Base-by-base conservation (phyloP, 2,329 filamentous ascomycete genomes). In the Magnaporthiopsis incrustans region DNA sequence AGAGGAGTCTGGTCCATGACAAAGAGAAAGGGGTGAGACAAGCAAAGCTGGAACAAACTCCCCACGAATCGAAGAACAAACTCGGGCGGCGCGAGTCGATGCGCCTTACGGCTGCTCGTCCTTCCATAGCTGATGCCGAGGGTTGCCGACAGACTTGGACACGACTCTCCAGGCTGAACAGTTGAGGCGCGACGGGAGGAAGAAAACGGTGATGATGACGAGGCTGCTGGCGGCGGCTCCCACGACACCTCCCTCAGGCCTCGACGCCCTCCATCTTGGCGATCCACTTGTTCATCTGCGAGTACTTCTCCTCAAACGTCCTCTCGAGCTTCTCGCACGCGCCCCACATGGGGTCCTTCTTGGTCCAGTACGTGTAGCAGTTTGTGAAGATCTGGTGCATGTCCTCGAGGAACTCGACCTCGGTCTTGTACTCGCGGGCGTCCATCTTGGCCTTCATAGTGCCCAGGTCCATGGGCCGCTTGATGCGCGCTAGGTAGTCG, bases 401-500 rank as follows among this genome's bases (percentile, higher is more conserved):
- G 72, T 88, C 85, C 3, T 72, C 73, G 53, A 80, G 71, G 67
- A 88, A 88, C 63, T 85, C 82, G 4, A 80, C 77, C 10, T 84
- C 79, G 61, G 74, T 77, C 3, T 65, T 69, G 70, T 88, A 88
- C 68, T 81, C 79, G 26, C 72, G 73, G 18, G 73, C 71, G 64
- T 86, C 82, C 81, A 88, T 84, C 73, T 86, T 87, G 60, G 67
- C 72, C 72, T 86, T 86, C 74, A 88, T 82, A 1, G 83, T 86
- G 59, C 74, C 77, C 3, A 88, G 79, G 68, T 87, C 85, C 85
- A 88, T 88, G 0, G 85, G 85, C 61, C 76, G 78, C 73, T 82
- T 84, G 65, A 88, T 76, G 70, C 86, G 85, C 14, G 83, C 79
- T 27, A 85, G 75, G 72, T 88, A 88, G 70, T 87, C 84, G 2